Evolutionary conservation across 177 flowering plant genomes (phyloP).

Genomic region (Vitis hybrid): DNA sequence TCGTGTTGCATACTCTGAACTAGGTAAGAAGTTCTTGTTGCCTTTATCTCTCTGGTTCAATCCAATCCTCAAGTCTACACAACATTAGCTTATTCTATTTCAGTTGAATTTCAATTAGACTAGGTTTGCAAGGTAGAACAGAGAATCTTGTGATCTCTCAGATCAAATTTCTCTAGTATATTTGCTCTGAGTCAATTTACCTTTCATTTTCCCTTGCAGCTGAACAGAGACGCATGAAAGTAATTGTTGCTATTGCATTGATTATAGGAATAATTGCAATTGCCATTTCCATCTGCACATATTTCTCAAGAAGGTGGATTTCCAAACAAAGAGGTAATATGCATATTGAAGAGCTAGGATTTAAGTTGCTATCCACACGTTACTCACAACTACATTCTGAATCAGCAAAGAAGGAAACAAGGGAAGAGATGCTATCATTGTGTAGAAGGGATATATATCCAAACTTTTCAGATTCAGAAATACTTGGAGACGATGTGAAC

Average conservation of each 20-base stretch:
- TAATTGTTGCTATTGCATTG: background rate
- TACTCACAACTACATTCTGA: background rate
- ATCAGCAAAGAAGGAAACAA: constrained; percentile 10
- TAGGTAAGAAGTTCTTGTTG: background rate
- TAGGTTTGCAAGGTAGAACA: too few relatives aligned
- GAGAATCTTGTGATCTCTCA: too few relatives aligned
- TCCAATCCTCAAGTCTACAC: too few relatives aligned
- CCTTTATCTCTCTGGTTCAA: too few relatives aligned
- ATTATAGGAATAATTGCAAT: constrained; percentile 1
- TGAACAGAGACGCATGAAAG: background rate
- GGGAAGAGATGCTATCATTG: too few relatives aligned
- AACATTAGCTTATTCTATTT: too few relatives aligned
- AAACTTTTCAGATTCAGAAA: too few relatives aligned
- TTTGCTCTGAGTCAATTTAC: too few relatives aligned
- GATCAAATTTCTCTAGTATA: background rate
- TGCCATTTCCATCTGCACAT: constrained; percentile 1
- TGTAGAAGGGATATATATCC: too few relatives aligned
- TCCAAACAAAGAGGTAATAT: constrained; percentile 12
- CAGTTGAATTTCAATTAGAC: too few relatives aligned
- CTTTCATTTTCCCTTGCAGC: too few relatives aligned
- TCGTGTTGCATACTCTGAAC: constrained; percentile 18
- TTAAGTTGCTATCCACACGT: background rate
- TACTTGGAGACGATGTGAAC: too few relatives aligned
- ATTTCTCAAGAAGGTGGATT: constrained; percentile 13
- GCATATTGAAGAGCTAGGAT: background rate